Evolutionary conservation across 2,329 filamentous ascomycete species (phyloP).

Genomic region (Botrytis tulipae): DNA sequence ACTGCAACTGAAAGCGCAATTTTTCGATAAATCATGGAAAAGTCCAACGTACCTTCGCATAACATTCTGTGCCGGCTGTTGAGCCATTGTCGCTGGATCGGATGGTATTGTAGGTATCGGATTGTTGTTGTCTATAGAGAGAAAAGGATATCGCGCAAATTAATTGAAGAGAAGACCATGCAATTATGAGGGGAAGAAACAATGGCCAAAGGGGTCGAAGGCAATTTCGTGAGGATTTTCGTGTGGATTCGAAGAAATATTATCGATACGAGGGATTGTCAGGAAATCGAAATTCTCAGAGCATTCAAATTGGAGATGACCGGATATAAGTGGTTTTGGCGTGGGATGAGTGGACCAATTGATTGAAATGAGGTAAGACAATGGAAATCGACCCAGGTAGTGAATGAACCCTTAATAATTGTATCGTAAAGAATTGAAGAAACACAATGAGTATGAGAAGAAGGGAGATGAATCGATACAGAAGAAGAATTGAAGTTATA

Average conservation of each 20-base stretch:
- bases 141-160: conserved; percentile 14
- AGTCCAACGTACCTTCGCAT: conserved; percentile 44
- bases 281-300: conserved; percentile 12
- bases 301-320: background rate
- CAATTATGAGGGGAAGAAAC: conserved; percentile 28
- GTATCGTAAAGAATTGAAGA: background rate
- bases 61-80: conserved; percentile 43
- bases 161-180: conserved; percentile 26
- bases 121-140: background rate
- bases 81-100: conserved; percentile 35
- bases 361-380: conserved; percentile 10
- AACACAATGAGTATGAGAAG: background rate
- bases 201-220: background rate
- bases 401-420: background rate
- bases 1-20: background rate
- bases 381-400: background rate
- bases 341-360: conserved; percentile 9
- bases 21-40: background rate
- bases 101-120: conserved; percentile 12
- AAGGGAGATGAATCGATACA: background rate
- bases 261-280: conserved; percentile 30
- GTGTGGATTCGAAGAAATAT: conserved; percentile 23
- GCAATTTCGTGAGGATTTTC: conserved; percentile 9
- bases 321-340: conserved; percentile 5
- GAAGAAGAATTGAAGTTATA: conserved; percentile 1